Percentiles rank a stretch among this genome's conserved stretches.
Conservation (phyloP, 352 stramenopile species). For the Globisporangium recalcitrans region DNA sequence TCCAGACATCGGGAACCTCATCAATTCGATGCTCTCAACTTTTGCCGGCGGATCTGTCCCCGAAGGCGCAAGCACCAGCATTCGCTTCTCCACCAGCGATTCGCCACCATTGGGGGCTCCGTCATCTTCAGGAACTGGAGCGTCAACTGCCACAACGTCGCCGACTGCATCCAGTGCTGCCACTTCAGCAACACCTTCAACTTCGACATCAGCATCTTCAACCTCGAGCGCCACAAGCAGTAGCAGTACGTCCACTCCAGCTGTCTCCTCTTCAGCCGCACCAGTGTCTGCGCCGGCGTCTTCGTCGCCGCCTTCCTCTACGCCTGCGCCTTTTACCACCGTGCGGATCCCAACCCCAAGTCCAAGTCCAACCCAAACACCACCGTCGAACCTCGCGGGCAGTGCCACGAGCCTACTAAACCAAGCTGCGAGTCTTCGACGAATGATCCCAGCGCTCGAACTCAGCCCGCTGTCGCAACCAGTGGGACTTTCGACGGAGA, state of each 20-base stretch:
- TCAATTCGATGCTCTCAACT: conserved; percentile 19
- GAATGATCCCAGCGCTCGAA: conserved; percentile 24
- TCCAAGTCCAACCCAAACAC: background rate
- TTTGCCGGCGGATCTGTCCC: conserved; percentile 7
- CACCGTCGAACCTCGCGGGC: background rate
- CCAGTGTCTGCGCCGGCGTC: background rate
- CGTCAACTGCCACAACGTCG: background rate
- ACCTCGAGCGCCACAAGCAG: background rate
- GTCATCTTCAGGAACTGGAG: background rate
- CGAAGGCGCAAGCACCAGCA: conserved; percentile 6
- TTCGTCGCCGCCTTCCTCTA: background rate
- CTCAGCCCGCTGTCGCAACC: conserved; percentile 21
- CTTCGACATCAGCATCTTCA: background rate
- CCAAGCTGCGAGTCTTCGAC: conserved; percentile 20
- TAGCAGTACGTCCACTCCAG: background rate
- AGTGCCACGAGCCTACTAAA: conserved; percentile 15
- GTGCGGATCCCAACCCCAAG: background rate
- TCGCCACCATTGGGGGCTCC: background rate
- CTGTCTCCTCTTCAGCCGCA: background rate
- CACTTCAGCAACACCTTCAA: background rate
- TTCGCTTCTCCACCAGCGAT: background rate
- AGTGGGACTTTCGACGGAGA: conserved; percentile 17
- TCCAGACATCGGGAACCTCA: conserved; percentile 12
- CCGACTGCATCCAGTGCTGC: background rate
- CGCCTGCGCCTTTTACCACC: background rate